These are phyloP conservation scores for Keqinozyma sinolaborantium DNA, from an alignment of 1,139 yeast genomes.

Conservation along the genomic window DNA sequence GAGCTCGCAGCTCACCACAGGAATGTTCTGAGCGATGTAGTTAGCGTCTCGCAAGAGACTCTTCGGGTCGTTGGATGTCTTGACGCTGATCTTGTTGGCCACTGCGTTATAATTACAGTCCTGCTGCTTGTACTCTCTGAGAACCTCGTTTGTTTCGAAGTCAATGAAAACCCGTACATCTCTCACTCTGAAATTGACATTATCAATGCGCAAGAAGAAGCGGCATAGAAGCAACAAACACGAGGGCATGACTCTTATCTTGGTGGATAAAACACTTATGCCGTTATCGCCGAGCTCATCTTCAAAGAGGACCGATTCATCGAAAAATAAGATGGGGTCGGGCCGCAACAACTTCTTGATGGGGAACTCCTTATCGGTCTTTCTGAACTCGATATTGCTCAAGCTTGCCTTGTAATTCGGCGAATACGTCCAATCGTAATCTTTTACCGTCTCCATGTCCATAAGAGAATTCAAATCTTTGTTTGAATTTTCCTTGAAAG, in stretches of 20 bases:
- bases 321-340: slow-evolving; percentile 86
- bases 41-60: slow-evolving; percentile 72
- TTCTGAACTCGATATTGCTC: slow-evolving; percentile 16
- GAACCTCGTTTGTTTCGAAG: slow-evolving; percentile 57
- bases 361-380: slow-evolving; percentile 49
- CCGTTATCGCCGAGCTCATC: slow-evolving; percentile 98
- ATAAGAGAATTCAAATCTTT: slow-evolving; percentile 38
- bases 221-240: slow-evolving; percentile 72
- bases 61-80: slow-evolving; percentile 63
- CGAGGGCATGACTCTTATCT: slow-evolving; percentile 86
- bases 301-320: slow-evolving; percentile 83
- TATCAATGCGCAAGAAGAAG: slow-evolving; percentile 83
- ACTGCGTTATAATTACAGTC: slow-evolving; percentile 65
- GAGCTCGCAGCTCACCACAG: slow-evolving; percentile 25
- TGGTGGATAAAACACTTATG: slow-evolving; percentile 69
- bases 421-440: slow-evolving; percentile 96
- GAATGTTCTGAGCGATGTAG: slow-evolving; percentile 70
- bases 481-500: slow-evolving; percentile 22
- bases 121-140: slow-evolving; percentile 76
- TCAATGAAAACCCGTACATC: slow-evolving; percentile 86
- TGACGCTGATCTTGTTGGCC: slow-evolving; percentile 32
- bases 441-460: slow-evolving; percentile 48
- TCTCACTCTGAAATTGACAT: slow-evolving; percentile 76
- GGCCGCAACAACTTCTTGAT: slow-evolving; percentile 63
- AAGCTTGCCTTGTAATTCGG: slow-evolving; percentile 69